Evolutionary conservation across 1,284 basidiomycete genomes (phyloP), one percentile per base, ranked within the genome.

Genomic region (Rhodotorula glutinis): DNA sequence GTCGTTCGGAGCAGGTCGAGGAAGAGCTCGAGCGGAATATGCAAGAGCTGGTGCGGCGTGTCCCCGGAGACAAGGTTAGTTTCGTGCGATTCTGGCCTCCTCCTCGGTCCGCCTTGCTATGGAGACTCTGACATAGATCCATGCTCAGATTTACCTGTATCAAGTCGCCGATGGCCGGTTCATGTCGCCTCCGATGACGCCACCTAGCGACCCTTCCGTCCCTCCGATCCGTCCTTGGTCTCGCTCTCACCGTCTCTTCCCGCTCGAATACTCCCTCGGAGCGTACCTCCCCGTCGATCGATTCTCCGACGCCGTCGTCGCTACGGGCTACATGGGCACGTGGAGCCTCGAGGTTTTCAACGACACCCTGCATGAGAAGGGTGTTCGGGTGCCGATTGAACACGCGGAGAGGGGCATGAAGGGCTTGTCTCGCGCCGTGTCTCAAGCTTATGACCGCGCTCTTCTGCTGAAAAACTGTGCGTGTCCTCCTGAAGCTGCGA

Each of bases 311-410:
- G 74, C 77, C 2, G 76, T 79, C 27, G 62, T 77, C 16, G 43
- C 66, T 52, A 77, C 77, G 1, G 78, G 79, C 9, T 80, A 79
- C 63, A 55, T 46, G 9, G 79, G 79, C 2, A 71, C 77, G 4
- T 78, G 79, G 76, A 77, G 75, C 38, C 62, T 79, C 52, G 79
- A 80, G 60, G 77, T 80, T 10, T 80, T 80, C 64, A 79, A 79
- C 67, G 76, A 76, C 54, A 75, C 70, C 46, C 62, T 80, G 9
- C 54, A 62, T 25, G 71, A 75, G 2, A 38, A 62, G 38, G 56
- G 66, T 21, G 60, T 54, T 21, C 30, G 56, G 14, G 76, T 79
- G 3, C 77, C 77, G 3, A 25, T 30, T 4, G 55, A 66, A 52
- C 79, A 79, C 62, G 78, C 79, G 4, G 23, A 57, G 27, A 64